Conservation (phyloP, 2,329 filamentous ascomycete genomes). For the Mycosphaerelloides madeirae region DNA sequence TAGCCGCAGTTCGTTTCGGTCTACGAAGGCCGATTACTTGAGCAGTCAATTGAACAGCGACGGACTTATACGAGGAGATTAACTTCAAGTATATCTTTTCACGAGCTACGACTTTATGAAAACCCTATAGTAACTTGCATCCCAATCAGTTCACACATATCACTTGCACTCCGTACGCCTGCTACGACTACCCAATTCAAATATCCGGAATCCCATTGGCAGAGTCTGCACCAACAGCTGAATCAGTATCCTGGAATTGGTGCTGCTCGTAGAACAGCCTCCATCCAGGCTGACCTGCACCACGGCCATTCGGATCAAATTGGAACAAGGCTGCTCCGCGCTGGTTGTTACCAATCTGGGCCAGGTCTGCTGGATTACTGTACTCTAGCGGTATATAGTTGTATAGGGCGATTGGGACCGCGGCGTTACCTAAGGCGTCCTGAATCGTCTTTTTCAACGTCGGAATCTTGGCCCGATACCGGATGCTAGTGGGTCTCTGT, state of each 20-base stretch:
- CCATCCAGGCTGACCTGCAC: neutral
- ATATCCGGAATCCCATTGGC: too few species aligned
- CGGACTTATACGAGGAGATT: too few species aligned
- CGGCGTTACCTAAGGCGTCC: neutral
- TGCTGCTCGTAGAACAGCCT: neutral
- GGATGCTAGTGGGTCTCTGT: neutral
- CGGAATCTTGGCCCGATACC: neutral
- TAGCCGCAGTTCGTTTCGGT: too few species aligned
- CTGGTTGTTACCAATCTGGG: neutral
- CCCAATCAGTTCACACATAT: too few species aligned
- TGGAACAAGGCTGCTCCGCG: neutral
- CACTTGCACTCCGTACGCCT: too few species aligned
- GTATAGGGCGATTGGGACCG: neutral
- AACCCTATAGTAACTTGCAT: too few species aligned
- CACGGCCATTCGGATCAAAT: neutral
- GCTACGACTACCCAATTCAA: too few species aligned
- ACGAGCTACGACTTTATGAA: too few species aligned
- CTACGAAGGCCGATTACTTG: too few species aligned
- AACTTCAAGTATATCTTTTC: too few species aligned
- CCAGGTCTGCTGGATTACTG: too few species aligned
- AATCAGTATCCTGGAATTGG: neutral
- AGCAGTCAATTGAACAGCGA: too few species aligned
- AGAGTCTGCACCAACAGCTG: neutral
- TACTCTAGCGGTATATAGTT: neutral
- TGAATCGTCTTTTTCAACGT: neutral